Percentiles rank a stretch among this genome's conserved stretches.
Conservation (phyloP, 139 green algal genomes). For the Parachlorella kessleri region DNA sequence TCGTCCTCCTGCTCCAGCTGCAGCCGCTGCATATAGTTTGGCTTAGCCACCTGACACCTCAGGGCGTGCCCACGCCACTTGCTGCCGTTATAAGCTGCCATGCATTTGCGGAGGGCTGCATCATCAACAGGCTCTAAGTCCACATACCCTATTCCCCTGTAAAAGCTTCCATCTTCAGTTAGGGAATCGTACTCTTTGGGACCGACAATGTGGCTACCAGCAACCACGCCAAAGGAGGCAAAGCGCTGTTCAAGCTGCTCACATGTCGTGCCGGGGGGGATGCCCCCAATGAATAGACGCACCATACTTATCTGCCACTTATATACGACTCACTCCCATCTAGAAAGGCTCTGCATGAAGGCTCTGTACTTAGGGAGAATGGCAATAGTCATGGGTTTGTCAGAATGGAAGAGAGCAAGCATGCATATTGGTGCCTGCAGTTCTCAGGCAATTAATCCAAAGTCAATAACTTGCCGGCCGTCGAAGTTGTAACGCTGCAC, state of each 20-base stretch:
- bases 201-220: conserved; percentile 22
- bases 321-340: no score
- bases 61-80: conserved; percentile 56
- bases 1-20: conserved; percentile 13
- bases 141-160: conserved; percentile 59
- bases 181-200: conserved; percentile 32
- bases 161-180: neutral
- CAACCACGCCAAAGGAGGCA: conserved; percentile 56
- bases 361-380: no score
- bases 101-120: conserved; percentile 20
- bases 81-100: conserved; percentile 58
- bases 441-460: no score
- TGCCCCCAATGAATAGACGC: conserved; percentile 55
- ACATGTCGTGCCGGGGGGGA: conserved; percentile 33
- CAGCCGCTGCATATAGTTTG: conserved; percentile 15
- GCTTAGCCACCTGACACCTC: conserved; percentile 17
- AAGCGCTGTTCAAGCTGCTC: conserved; percentile 53
- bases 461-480: no score
- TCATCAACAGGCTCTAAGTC: conserved; percentile 50
- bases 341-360: no score
- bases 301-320: no score
- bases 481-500: no score
- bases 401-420: no score
- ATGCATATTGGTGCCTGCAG: no score
- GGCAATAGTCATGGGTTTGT: no score